A percentile compares a stretch with the other conserved stretches of the same genome.
Evolutionary conservation across 106 monocot species (phyloP).

Genomic region (Dactylorhiza incarnata): DNA sequence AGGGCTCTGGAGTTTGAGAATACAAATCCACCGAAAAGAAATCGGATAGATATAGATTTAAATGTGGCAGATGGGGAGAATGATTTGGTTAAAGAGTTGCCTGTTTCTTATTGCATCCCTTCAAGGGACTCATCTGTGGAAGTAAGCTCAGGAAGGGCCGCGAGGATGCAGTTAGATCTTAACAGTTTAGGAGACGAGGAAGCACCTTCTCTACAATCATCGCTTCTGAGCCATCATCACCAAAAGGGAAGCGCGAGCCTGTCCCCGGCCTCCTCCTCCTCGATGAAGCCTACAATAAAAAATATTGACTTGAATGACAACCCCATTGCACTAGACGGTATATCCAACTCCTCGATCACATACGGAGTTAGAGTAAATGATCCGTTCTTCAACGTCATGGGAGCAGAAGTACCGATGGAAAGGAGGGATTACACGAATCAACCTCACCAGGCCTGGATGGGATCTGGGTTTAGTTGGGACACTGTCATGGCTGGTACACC

Average conservation of each 20-base stretch:
- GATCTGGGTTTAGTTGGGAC: conserved; percentile 9
- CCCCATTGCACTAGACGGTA: conserved; percentile 24
- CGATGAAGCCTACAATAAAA: conserved; percentile 29
- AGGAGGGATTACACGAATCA: conserved; percentile 26
- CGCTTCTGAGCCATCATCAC: conserved; percentile 23
- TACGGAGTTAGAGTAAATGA: not conserved
- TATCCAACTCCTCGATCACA: too few relatives aligned
- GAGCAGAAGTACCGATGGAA: conserved; percentile 34
- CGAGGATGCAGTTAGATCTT: conserved; percentile 63
- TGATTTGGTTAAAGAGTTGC: conserved; percentile 27
- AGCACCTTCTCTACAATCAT: conserved; percentile 8
- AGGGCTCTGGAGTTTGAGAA: conserved; percentile 43
- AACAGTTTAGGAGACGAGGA: conserved; percentile 57
- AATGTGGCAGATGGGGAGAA: conserved; percentile 49
- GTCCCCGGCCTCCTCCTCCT: conserved; percentile 53
- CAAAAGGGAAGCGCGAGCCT: conserved; percentile 24
- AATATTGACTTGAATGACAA: conserved; percentile 79
- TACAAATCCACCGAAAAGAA: conserved; percentile 26
- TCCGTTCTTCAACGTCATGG: conserved; percentile 8
- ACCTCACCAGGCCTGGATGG: conserved; percentile 14
- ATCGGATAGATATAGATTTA: conserved; percentile 52
- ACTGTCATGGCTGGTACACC: not conserved
- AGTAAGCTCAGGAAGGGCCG: conserved; percentile 52
- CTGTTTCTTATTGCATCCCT: conserved; percentile 24
- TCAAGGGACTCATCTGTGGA: conserved; percentile 59